phyloP scores from a whole-genome alignment of 169 alveolate species.

The Eimeria maxima region DNA sequence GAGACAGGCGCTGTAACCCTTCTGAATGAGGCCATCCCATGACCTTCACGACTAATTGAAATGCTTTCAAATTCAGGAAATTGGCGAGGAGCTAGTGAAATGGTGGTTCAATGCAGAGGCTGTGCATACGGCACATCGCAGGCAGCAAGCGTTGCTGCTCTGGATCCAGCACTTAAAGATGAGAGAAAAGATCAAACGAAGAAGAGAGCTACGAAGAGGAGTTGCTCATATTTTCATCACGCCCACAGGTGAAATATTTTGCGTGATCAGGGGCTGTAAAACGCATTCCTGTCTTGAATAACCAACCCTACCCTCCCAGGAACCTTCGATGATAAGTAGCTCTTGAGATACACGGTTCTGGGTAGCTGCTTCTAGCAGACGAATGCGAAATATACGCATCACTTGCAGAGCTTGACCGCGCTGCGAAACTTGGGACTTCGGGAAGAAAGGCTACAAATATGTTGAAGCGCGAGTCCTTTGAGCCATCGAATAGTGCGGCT shows the following conservation, averaged over 20 bases:
- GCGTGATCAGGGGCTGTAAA: not conserved
- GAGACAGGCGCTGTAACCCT: not conserved
- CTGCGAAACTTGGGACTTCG: constrained; percentile 5
- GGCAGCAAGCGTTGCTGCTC: constrained; percentile 64
- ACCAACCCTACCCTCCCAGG: not conserved
- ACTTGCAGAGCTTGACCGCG: constrained; percentile 32
- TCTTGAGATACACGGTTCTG: not conserved
- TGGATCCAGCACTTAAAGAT: constrained; percentile 46
- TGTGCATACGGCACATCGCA: constrained; percentile 7
- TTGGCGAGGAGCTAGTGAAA: constrained; percentile 41
- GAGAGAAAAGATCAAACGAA: constrained; percentile 20
- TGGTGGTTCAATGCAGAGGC: constrained; percentile 15
- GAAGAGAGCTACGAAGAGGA: constrained; percentile 15
- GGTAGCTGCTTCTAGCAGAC: not conserved
- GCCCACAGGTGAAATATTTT: not conserved
- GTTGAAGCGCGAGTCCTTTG: constrained; percentile 33
- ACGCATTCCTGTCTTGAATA: not conserved
- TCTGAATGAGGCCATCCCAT: not conserved
- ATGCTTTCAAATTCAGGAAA: not conserved
- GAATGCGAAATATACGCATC: not conserved
- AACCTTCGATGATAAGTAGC: not conserved
- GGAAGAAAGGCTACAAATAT: constrained; percentile 22
- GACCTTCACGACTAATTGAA: not conserved
- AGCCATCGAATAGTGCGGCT: constrained; percentile 46
- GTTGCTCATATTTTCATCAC: constrained; percentile 36